phyloP scores from a whole-genome alignment of 345 rosid species.

The Camelina hispida region DNA sequence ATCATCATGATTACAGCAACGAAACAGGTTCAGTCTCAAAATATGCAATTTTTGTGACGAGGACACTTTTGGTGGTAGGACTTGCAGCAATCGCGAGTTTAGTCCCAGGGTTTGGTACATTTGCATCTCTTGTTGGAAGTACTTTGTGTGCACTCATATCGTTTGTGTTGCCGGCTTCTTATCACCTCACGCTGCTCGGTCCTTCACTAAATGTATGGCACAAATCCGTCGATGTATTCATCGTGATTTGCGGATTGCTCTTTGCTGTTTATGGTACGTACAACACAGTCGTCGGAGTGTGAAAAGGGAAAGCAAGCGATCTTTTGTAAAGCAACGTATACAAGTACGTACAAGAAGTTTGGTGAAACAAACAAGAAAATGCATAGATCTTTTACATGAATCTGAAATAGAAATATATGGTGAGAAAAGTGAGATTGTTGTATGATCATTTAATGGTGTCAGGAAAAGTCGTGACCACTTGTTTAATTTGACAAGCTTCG shows the following conservation, averaged over 20 bases:
- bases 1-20: constrained; percentile 22
- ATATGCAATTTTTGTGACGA: constrained; percentile 46
- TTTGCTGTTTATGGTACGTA: constrained; percentile 81
- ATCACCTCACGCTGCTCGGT: constrained; percentile 75
- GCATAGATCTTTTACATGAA: constrained; percentile 21
- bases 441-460: constrained; percentile 3
- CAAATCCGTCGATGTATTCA: constrained; percentile 61
- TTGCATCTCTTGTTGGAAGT: constrained; percentile 81
- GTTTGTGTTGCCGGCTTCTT: constrained; percentile 79
- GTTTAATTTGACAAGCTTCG: not conserved
- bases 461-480: not conserved
- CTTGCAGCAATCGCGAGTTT: constrained; percentile 67
- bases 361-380: not conserved
- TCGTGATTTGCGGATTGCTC: constrained; percentile 66
- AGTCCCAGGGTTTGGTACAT: constrained; percentile 78
- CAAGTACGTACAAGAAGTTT: not conserved
- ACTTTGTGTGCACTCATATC: constrained; percentile 78
- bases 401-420: not conserved
- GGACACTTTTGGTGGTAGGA: constrained; percentile 61
- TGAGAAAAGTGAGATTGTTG: not conserved
- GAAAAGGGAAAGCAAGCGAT: constrained; percentile 3
- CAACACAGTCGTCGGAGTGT: constrained; percentile 58
- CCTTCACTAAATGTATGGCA: constrained; percentile 63
- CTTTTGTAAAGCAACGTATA: not conserved
- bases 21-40: constrained; percentile 49